Conservation (phyloP, 306 rosid genomes). For the Abrus precatorius region DNA sequence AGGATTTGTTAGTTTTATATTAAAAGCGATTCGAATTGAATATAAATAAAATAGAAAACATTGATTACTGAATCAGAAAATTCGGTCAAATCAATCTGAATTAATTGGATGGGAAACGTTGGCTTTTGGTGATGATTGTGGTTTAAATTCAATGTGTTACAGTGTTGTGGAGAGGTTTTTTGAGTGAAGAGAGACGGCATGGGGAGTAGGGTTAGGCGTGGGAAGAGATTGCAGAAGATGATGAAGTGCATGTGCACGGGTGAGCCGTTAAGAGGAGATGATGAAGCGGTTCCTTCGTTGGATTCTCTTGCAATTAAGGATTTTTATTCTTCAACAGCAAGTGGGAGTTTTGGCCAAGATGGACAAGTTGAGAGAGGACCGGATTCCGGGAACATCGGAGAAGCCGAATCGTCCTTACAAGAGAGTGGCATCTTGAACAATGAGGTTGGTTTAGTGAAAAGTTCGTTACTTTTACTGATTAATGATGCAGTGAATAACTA, state of each 20-base stretch:
- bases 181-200: slow-evolving; percentile 58
- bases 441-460: slow-evolving; percentile 67
- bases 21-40: slow-evolving; percentile 1
- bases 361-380: slow-evolving; percentile 56
- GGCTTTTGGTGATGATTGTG: slow-evolving; percentile 26
- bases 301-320: slow-evolving; percentile 68
- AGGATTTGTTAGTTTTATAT: slow-evolving; percentile 11
- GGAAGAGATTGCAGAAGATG: slow-evolving; percentile 62
- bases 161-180: slow-evolving; percentile 55
- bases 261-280: slow-evolving; percentile 57
- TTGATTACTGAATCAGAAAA: background rate
- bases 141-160: slow-evolving; percentile 32
- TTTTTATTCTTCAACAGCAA: slow-evolving; percentile 51
- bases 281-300: slow-evolving; percentile 58
- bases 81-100: background rate
- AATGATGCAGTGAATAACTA: slow-evolving; percentile 17
- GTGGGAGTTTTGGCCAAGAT: slow-evolving; percentile 53
- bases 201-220: slow-evolving; percentile 58
- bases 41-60: background rate
- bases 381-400: slow-evolving; percentile 72
- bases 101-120: background rate
- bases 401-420: slow-evolving; percentile 83
- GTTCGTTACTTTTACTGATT: background rate
- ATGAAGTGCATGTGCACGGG: slow-evolving; percentile 79
- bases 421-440: slow-evolving; percentile 86